Percentiles rank a stretch among this genome's conserved stretches.
These are phyloP conservation scores for Nitzschia palea DNA, from an alignment of 108 stramenopile genomes.

Conservation along the genomic window DNA sequence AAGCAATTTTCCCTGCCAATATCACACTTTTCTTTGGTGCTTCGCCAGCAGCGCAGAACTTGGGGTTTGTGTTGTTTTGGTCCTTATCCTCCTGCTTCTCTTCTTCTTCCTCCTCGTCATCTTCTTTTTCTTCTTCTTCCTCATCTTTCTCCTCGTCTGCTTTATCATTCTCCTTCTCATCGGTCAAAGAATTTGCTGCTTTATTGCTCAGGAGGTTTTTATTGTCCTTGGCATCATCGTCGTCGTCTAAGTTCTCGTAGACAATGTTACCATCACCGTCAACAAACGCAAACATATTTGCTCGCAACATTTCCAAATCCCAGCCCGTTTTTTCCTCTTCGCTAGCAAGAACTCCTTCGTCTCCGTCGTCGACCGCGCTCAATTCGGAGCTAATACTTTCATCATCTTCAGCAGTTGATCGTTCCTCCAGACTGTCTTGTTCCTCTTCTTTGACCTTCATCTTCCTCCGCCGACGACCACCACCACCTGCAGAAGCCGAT, in stretches of 20 bases:
- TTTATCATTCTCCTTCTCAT: constrained; percentile 29
- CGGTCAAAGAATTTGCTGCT: constrained; percentile 14
- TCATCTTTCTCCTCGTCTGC: constrained; percentile 36
- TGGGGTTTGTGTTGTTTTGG: not conserved
- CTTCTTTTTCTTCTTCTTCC: constrained; percentile 43
- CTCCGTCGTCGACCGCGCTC: constrained; percentile 40
- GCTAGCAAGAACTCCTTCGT: no score
- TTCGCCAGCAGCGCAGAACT: not conserved
- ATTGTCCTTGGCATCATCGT: constrained; percentile 38
- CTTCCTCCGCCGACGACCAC: constrained; percentile 35
- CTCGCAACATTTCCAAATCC: constrained; percentile 78
- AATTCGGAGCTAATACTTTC: constrained; percentile 26
- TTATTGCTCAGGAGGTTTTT: constrained; percentile 21
- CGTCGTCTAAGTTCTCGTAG: constrained; percentile 75
- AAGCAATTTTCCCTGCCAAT: constrained; percentile 21
- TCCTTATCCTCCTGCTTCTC: not conserved
- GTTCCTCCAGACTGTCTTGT: not conserved
- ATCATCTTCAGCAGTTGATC: constrained; percentile 7
- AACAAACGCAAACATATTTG: constrained; percentile 88
- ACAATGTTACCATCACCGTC: constrained; percentile 89
- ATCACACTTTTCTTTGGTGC: not conserved
- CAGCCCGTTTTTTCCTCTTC: constrained; percentile 61
- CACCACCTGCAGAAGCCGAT: constrained; percentile 30
- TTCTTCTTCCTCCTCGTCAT: constrained; percentile 21
- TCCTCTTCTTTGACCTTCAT: constrained; percentile 23